A percentile compares a stretch with the other conserved stretches of the same genome.
Conservation (phyloP, 139 green algal genomes). For the Medakamo hakoo region DNA sequence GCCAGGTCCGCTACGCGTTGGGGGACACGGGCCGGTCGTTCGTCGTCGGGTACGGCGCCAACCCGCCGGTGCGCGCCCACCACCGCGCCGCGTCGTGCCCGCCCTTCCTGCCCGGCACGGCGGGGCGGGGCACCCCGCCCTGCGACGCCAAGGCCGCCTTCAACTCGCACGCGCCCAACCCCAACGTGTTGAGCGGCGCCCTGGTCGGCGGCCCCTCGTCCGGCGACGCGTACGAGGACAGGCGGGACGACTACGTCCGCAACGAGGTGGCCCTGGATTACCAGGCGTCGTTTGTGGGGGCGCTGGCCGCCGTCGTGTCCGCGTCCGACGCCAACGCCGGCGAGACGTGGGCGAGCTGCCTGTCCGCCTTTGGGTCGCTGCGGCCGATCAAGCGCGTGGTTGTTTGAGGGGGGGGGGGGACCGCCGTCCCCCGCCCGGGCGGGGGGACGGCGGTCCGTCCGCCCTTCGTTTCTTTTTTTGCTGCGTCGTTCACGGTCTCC, state of each 20-base stretch:
- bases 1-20: constrained; percentile 19
- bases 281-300: constrained; percentile 27
- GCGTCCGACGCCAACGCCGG: too few relatives aligned
- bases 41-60: constrained; percentile 27
- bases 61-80: constrained; percentile 17
- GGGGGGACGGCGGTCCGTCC: too few relatives aligned
- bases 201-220: constrained; percentile 27
- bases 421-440: too few relatives aligned
- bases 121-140: too few relatives aligned
- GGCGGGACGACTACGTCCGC: constrained; percentile 16
- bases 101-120: too few relatives aligned
- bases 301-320: constrained; percentile 13
- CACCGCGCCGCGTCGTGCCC: constrained; percentile 31
- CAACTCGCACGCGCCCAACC: constrained; percentile 16
- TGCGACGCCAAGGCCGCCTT: constrained; percentile 29
- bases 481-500: too few relatives aligned
- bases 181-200: constrained; percentile 19
- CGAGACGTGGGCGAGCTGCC: too few relatives aligned
- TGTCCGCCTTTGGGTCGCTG: too few relatives aligned
- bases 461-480: too few relatives aligned
- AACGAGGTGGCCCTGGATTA: constrained; percentile 34
- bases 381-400: too few relatives aligned
- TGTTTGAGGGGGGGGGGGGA: too few relatives aligned
- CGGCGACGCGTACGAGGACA: constrained; percentile 13
- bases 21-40: constrained; percentile 15